Evolutionary conservation across 495 filamentous ascomycete genomes (phyloP).

Genomic region (Neurospora sp.): DNA sequence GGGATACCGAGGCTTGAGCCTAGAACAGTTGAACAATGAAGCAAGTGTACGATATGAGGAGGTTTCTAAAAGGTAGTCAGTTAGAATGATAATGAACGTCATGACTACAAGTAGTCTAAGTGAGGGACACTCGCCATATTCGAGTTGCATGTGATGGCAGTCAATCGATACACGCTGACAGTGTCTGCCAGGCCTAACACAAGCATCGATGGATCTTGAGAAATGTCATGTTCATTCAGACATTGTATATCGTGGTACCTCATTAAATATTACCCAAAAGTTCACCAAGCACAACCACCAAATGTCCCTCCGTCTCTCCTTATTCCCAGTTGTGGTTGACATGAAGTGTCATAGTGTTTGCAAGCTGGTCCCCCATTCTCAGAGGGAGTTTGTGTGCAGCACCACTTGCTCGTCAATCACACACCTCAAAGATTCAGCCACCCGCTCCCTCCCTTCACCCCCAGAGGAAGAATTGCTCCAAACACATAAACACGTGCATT

Average conservation of each 20-base stretch:
- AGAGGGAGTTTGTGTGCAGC: background rate
- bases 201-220: background rate
- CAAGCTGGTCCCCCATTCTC: background rate
- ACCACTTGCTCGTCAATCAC: background rate
- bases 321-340: background rate
- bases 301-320: background rate
- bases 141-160: background rate
- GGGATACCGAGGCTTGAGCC: background rate
- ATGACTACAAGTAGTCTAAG: background rate
- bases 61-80: background rate
- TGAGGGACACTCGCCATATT: background rate
- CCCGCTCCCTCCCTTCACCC: background rate
- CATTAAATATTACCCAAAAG: conserved; percentile 4
- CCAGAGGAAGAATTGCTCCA: background rate
- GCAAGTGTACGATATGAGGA: background rate
- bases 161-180: background rate
- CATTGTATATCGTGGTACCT: background rate
- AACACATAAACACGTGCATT: background rate
- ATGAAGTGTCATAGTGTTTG: background rate
- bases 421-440: background rate
- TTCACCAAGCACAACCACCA: background rate
- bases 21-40: background rate
- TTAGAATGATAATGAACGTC: background rate
- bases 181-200: background rate
- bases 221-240: background rate